Evolutionary conservation across 2,329 filamentous ascomycete genomes (phyloP).

Genomic region (Fusarium sp.): DNA sequence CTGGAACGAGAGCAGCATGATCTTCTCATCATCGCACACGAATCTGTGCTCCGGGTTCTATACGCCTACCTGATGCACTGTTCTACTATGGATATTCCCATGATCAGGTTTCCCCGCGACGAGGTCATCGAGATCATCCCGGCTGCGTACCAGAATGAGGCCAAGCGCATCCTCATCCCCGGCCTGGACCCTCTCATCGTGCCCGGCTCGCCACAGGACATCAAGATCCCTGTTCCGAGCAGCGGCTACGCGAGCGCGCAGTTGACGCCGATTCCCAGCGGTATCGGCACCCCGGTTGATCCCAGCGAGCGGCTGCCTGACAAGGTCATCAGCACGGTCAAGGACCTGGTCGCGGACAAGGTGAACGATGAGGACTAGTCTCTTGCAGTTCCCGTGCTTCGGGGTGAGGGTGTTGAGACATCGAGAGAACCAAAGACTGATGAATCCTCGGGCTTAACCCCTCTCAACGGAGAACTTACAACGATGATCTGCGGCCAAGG

Average conservation of each 20-base stretch:
- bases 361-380: constrained; percentile 64
- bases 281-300: constrained; percentile 59
- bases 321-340: constrained; percentile 62
- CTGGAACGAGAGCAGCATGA: constrained; percentile 97
- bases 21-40: constrained; percentile 97
- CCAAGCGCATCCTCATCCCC: constrained; percentile 89
- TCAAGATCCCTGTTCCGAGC: constrained; percentile 78
- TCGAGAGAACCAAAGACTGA: background rate
- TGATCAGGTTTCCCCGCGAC: constrained; percentile 91
- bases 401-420: background rate
- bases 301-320: constrained; percentile 58
- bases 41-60: constrained; percentile 95
- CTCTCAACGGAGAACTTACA: background rate
- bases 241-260: constrained; percentile 49
- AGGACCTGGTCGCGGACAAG: constrained; percentile 64
- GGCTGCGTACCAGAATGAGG: constrained; percentile 96
- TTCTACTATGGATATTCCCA: constrained; percentile 93
- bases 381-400: background rate
- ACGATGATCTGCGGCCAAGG: constrained; percentile 1
- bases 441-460: background rate
- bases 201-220: constrained; percentile 82
- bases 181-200: constrained; percentile 74
- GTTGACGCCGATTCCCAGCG: constrained; percentile 62
- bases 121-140: constrained; percentile 99
- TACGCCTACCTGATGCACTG: constrained; percentile 99